Evolutionary conservation across 2,329 filamentous ascomycete species (phyloP).

Genomic region (Stachybotrys chlorohalonatus): DNA sequence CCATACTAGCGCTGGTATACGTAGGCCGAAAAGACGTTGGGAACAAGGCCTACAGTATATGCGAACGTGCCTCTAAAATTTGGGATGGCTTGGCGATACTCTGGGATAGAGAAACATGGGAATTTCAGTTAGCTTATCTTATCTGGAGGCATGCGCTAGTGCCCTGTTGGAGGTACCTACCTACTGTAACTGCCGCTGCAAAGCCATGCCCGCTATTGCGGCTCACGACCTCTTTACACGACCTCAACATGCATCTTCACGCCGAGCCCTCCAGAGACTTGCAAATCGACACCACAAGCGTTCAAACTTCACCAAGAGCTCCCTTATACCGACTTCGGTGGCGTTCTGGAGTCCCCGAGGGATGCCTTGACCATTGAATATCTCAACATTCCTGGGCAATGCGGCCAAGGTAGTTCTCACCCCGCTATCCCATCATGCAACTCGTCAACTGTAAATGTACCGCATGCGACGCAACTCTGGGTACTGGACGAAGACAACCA

Average conservation of each 20-base stretch:
- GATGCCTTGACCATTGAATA: background rate
- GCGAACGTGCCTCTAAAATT: background rate
- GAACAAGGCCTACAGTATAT: background rate
- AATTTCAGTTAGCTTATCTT: background rate
- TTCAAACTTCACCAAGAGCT: too few relatives aligned
- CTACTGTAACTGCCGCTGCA: too few relatives aligned
- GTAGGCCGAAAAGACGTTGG: background rate
- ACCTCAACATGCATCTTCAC: too few relatives aligned
- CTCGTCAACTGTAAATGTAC: slow-evolving; percentile 24
- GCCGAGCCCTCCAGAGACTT: too few relatives aligned
- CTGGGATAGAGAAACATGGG: background rate
- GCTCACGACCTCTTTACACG: too few relatives aligned
- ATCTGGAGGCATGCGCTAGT: too few relatives aligned
- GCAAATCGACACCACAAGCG: too few relatives aligned
- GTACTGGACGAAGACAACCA: slow-evolving; percentile 9
- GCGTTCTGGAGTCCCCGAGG: too few relatives aligned
- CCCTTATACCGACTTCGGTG: too few relatives aligned
- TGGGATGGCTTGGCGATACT: too few relatives aligned
- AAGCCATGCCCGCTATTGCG: too few relatives aligned
- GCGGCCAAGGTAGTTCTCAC: background rate
- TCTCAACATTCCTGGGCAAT: background rate
- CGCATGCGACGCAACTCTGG: slow-evolving; percentile 19
- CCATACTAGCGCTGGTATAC: background rate
- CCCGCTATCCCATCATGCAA: slow-evolving; percentile 19
- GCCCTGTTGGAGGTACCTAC: too few relatives aligned